A percentile compares a stretch with the other conserved stretches of the same genome.
Conservation (phyloP, 2,329 filamentous ascomycete species). For the Cercospora janseana region DNA sequence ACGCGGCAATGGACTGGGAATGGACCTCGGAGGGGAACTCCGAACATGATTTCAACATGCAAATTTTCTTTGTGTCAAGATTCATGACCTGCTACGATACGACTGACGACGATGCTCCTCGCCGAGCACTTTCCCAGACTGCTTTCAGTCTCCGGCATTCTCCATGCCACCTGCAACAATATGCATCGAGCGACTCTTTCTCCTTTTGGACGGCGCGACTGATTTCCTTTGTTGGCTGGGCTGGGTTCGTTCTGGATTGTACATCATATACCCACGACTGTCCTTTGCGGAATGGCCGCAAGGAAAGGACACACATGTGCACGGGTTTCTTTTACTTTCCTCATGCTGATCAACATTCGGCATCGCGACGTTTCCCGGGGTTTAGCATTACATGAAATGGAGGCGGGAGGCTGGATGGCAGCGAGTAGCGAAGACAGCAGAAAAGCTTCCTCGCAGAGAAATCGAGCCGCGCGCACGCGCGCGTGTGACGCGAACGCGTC, state of each 20-base stretch:
- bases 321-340: constrained; percentile 3
- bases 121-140: neutral
- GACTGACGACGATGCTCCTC: constrained; percentile 16
- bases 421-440: constrained; percentile 2
- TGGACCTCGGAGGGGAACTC: constrained; percentile 66
- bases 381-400: neutral
- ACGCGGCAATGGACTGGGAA: constrained; percentile 56
- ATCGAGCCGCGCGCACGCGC: constrained; percentile 2
- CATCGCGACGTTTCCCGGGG: neutral
- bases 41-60: constrained; percentile 11
- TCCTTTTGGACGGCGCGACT: neutral
- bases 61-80: constrained; percentile 8
- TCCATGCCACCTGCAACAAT: constrained; percentile 12
- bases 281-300: constrained; percentile 6
- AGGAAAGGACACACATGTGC: constrained; percentile 1
- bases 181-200: constrained; percentile 11
- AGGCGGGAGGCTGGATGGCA: neutral
- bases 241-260: neutral
- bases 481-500: constrained; percentile 14
- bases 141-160: constrained; percentile 4
- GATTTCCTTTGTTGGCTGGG: constrained; percentile 9
- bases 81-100: constrained; percentile 18
- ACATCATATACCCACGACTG: constrained; percentile 11
- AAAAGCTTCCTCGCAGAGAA: constrained; percentile 1
- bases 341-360: neutral